Conservation (phyloP, 371 early-diverging fungal species). For the Syncephalastrum monosporum region DNA sequence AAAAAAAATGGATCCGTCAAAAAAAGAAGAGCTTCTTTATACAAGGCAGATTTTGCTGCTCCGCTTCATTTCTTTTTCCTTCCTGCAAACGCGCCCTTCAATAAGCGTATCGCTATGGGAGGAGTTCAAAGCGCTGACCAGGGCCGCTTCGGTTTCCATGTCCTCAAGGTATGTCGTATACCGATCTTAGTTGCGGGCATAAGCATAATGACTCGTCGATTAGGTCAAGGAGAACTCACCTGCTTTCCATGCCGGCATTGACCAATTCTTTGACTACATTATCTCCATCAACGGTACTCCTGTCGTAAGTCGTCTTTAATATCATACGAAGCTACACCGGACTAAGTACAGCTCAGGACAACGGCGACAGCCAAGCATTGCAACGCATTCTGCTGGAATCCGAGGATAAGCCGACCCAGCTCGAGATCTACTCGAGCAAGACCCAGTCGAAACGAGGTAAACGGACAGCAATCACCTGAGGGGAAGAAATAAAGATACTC, state of each 20-base stretch:
- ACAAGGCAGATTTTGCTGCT: not conserved
- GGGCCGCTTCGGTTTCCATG: slow-evolving; percentile 48
- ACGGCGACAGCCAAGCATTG: slow-evolving; percentile 51
- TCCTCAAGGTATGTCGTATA: slow-evolving; percentile 32
- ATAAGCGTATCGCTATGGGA: slow-evolving; percentile 10
- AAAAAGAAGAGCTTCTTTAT: not conserved
- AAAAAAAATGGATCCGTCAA: slow-evolving; percentile 6
- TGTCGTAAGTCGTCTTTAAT: slow-evolving; percentile 30
- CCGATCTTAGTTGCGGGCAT: too few relatives aligned
- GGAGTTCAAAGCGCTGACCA: slow-evolving; percentile 47
- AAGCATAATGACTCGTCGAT: too few relatives aligned
- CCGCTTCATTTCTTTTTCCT: not conserved
- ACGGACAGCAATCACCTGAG: not conserved
- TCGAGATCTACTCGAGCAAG: slow-evolving; percentile 73
- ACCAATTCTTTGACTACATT: slow-evolving; percentile 79
- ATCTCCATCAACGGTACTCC: slow-evolving; percentile 62
- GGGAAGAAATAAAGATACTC: not conserved
- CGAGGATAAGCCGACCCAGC: slow-evolving; percentile 51
- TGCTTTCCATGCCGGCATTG: slow-evolving; percentile 67
- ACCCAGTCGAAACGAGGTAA: slow-evolving; percentile 62
- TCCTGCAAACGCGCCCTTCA: not conserved
- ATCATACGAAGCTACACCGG: not conserved
- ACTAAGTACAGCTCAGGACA: slow-evolving; percentile 16
- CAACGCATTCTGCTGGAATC: slow-evolving; percentile 48
- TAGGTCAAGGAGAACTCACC: slow-evolving; percentile 72